Evolutionary conservation across 768 basidiomycete genomes (phyloP).

Genomic region (Agaricus blazei): DNA sequence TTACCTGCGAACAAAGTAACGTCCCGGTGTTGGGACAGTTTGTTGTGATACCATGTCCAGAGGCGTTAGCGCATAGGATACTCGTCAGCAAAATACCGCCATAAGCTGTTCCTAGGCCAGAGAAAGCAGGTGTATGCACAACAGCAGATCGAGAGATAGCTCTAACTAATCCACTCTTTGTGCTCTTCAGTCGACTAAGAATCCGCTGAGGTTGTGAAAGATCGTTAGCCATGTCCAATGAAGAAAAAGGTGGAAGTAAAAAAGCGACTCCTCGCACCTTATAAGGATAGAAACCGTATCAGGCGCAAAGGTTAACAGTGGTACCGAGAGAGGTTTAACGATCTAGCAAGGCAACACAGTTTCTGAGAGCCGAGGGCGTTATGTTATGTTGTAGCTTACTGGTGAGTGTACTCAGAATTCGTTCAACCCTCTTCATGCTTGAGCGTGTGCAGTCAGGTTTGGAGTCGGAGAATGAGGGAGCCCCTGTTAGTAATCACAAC

Average conservation of each 20-base stretch:
- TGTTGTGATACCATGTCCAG: slow-evolving; percentile 15
- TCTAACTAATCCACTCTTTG: not conserved
- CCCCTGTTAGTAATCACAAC: too few relatives aligned
- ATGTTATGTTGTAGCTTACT: too few relatives aligned
- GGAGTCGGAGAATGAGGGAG: too few relatives aligned
- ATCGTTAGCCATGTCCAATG: not conserved
- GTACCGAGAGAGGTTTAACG: too few relatives aligned
- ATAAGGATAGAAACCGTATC: not conserved
- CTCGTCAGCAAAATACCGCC: slow-evolving; percentile 10
- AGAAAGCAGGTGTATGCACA: not conserved
- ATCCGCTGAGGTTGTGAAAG: not conserved
- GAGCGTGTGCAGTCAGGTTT: too few relatives aligned
- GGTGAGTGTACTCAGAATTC: too few relatives aligned
- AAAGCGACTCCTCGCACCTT: not conserved
- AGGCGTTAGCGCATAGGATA: slow-evolving; percentile 14
- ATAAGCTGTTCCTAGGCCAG: not conserved
- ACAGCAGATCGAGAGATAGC: not conserved
- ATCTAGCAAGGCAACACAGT: too few relatives aligned
- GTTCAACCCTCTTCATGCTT: too few relatives aligned
- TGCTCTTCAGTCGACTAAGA: not conserved
- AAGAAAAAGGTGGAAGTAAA: not conserved
- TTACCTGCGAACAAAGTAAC: slow-evolving; percentile 25
- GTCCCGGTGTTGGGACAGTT: slow-evolving; percentile 17
- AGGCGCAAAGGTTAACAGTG: not conserved
- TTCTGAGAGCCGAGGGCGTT: too few relatives aligned